Percentiles rank a stretch among this genome's conserved stretches.
Evolutionary conservation across 2,329 filamentous ascomycete genomes (phyloP).

Genomic region (Scytalidium lignicola): DNA sequence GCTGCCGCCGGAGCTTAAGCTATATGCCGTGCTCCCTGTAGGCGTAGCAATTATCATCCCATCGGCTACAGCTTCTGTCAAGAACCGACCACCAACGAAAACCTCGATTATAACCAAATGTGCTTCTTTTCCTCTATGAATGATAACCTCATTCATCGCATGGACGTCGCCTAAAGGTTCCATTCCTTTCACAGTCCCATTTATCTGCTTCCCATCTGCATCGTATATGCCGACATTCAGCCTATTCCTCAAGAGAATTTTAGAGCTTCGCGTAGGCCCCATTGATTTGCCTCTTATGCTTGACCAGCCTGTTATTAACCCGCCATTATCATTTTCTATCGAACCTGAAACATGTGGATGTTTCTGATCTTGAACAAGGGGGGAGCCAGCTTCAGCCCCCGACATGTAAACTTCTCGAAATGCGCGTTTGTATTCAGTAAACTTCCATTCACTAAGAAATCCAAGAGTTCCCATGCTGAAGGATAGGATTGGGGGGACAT

Average conservation of each 20-base stretch:
- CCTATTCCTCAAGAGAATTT: slow-evolving; percentile 80
- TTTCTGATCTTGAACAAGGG: slow-evolving; percentile 23
- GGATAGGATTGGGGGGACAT: slow-evolving; percentile 84
- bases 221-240: slow-evolving; percentile 83
- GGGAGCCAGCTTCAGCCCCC: slow-evolving; percentile 42
- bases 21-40: slow-evolving; percentile 93
- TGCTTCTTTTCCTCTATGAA: slow-evolving; percentile 84
- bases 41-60: slow-evolving; percentile 93
- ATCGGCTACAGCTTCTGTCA: slow-evolving; percentile 92
- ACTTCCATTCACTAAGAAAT: slow-evolving; percentile 96
- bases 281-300: slow-evolving; percentile 74
- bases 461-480: slow-evolving; percentile 97
- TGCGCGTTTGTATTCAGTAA: slow-evolving; percentile 84
- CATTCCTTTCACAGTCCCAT: slow-evolving; percentile 24
- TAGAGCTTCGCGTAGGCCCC: slow-evolving; percentile 67
- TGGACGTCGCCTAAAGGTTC: slow-evolving; percentile 37
- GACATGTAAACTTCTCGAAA: slow-evolving; percentile 92
- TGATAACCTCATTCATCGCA: slow-evolving; percentile 92
- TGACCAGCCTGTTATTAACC: slow-evolving; percentile 57
- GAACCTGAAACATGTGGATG: slow-evolving; percentile 20
- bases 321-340: slow-evolving; percentile 15
- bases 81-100: slow-evolving; percentile 78
- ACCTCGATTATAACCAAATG: slow-evolving; percentile 91
- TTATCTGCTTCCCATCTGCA: slow-evolving; percentile 57
- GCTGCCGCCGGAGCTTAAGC: slow-evolving; percentile 82